Base-by-base conservation (phyloP, 495 filamentous ascomycete species). In the Margaritispora aquatica region DNA sequence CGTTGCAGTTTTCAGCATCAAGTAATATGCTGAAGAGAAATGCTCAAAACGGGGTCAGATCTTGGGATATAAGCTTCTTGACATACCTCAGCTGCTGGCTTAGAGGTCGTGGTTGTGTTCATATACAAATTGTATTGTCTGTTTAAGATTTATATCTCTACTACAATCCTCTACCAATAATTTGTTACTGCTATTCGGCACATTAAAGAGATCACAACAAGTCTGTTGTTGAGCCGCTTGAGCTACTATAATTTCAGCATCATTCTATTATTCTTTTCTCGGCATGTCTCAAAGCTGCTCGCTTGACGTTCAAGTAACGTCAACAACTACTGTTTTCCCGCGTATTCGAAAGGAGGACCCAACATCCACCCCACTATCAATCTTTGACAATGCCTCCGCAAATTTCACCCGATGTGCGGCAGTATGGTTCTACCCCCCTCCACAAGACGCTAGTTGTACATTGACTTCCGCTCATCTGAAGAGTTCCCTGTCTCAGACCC, bases 351-450 rank as follows among this genome's bases (percentile, higher is more conserved):
- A 44, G 31, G 7, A n/a, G 50, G 15, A 36, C 10, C 26, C 46
- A 0, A 61, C n/a, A 7, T 58, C 59, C 19, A 38, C 54, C 44
- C 55, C 65, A 9, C 56, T 77, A 2, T 77, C 74, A 0, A 73
- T 76, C 31, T 53, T 71, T 22, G 75, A 76, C 53, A 69, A 68
- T 22, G 65, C 70, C 0, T 63, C 66, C 15, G 63, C 67, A 10
- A 51, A 63, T 17, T 75, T 72, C 36, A 47, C 73, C 19, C 44
- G 64, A 19, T 71, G 70, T 36, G 68, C 69, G 22, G 74, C 70
- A 10, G 70, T 75, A 29, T 76, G 73, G 71, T 64, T 71, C 8
- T 75, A 69, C 44, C 65, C 73, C 36, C 62, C 62, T 63, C 55
- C 61, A 52, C 56, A 19, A 63, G 49, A 0, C 51, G 61, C 20